phyloP scores from a whole-genome alignment of 2,329 filamentous ascomycete species.

The Calycina marina region DNA sequence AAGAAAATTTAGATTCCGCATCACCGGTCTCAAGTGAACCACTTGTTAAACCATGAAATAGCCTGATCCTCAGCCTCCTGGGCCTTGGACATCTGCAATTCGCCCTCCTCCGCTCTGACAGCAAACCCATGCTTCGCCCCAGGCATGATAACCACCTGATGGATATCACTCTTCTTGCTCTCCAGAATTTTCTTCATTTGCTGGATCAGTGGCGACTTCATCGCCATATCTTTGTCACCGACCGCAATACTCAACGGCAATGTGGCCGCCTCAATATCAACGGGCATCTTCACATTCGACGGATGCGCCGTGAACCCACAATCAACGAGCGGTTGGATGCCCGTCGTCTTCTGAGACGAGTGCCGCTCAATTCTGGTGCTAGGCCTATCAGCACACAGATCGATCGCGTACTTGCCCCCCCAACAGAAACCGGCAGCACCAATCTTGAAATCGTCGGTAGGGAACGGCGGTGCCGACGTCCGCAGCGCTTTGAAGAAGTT shows the following conservation, averaged over 20 bases:
- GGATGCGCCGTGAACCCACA: constrained; percentile 39
- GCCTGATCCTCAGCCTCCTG: constrained; percentile 25
- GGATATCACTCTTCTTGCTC: constrained; percentile 15
- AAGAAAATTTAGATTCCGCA: too few relatives aligned
- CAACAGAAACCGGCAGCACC: constrained; percentile 48
- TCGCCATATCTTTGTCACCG: constrained; percentile 29
- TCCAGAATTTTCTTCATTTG: constrained; percentile 19
- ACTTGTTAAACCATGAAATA: constrained; percentile 23
- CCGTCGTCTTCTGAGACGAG: constrained; percentile 4
- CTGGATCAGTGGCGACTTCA: constrained; percentile 20
- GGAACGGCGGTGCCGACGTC: constrained; percentile 14
- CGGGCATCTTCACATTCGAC: constrained; percentile 30
- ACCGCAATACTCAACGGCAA: constrained; percentile 32
- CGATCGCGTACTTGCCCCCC: constrained; percentile 40
- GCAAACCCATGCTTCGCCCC: constrained; percentile 29
- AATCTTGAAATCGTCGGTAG: constrained; percentile 26
- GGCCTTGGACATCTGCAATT: constrained; percentile 20
- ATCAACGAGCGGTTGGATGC: constrained; percentile 27
- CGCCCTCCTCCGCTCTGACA: constrained; percentile 23
- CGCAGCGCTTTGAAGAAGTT: constrained; percentile 26
- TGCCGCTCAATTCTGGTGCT: constrained; percentile 12
- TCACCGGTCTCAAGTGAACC: constrained; percentile 4
- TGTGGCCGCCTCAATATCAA: constrained; percentile 28
- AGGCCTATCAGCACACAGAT: constrained; percentile 23
- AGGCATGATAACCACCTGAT: constrained; percentile 22